Evolutionary conservation across 257 asterid species (phyloP).

Genomic region (Lithospermum erythrorhizon): DNA sequence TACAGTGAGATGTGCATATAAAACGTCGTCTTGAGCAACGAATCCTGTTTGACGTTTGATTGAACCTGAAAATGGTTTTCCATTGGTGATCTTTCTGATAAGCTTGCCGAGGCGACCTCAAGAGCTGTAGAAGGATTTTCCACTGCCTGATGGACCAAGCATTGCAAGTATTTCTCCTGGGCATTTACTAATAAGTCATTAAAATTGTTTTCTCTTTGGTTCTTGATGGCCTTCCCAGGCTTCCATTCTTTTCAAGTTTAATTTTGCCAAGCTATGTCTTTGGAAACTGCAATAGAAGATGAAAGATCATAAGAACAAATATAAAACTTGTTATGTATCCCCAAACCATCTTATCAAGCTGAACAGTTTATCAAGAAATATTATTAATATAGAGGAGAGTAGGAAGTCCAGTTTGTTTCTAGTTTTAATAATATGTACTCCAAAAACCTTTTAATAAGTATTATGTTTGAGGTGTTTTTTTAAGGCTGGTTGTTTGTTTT

Average conservation of each 20-base stretch:
- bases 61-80: constrained; percentile 67
- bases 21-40: constrained; percentile 80
- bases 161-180: constrained; percentile 95
- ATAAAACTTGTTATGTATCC: neutral
- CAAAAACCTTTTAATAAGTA: neutral
- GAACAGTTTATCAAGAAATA: neutral
- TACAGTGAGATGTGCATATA: constrained; percentile 80
- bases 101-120: constrained; percentile 79
- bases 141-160: constrained; percentile 98
- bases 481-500: neutral
- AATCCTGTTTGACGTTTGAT: constrained; percentile 77
- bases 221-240: constrained; percentile 24
- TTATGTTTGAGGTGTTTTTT: neutral
- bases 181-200: constrained; percentile 63
- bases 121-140: constrained; percentile 95
- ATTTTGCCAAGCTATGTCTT: constrained; percentile 74
- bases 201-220: constrained; percentile 64
- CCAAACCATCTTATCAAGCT: neutral
- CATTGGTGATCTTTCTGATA: constrained; percentile 69
- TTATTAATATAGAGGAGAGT: too few species aligned
- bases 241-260: constrained; percentile 26
- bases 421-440: too few species aligned
- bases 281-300: constrained; percentile 43
- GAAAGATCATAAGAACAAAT: constrained; percentile 4
- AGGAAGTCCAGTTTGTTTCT: too few species aligned